Evolutionary conservation across 2,329 filamentous ascomycete species (phyloP), one percentile per base, ranked within the genome.

Genomic region (Thermothelomyces thermophilus): DNA sequence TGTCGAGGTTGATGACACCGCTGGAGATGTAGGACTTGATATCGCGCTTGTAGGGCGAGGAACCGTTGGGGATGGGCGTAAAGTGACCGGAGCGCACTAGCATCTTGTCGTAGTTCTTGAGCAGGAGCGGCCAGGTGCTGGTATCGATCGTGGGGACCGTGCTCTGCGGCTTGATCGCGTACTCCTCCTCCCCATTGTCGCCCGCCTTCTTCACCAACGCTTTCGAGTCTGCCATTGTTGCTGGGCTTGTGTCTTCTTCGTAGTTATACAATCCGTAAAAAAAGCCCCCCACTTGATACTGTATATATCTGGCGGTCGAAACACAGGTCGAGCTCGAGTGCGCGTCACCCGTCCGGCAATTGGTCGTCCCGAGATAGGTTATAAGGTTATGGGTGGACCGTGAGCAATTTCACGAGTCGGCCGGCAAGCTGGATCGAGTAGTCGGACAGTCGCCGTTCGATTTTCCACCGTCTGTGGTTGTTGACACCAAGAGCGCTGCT

Each of bases 1-100:
- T 95, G 75, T 94, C 88, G 62, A 96, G 84, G 75, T 98, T 98
- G 73, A 98, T 97, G 52, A 98, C 91, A 73, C 93, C 93, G 57
- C 89, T 95, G 69, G 87, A 91, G 68, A 98, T 84, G 75, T 97
- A 98, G 58, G 87, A 90, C 78, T 96, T 96, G 66, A 98, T 80
- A 69, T 97, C 91, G 70, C 93, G 87, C 73, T 89, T 90, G 67
- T 94, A 75, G 49, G 93, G 93, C 57, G 87, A 83, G 74, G 87
- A 94, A 66, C 93, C 93, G 68, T 87, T 85, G 60, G 91, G 89
- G 62, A 97, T 97, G 49, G 93, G 93, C 30, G 91, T 97, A 73
- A 95, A 98, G 72, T 98, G 91, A 57, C 88, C 89, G 59, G 90
- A 96, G 66, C 91, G 86, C 62, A 96, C 86, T 62, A 93, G 84